Base-by-base conservation (phyloP, 495 filamentous ascomycete genomes). In the Neurospora africana region DNA sequence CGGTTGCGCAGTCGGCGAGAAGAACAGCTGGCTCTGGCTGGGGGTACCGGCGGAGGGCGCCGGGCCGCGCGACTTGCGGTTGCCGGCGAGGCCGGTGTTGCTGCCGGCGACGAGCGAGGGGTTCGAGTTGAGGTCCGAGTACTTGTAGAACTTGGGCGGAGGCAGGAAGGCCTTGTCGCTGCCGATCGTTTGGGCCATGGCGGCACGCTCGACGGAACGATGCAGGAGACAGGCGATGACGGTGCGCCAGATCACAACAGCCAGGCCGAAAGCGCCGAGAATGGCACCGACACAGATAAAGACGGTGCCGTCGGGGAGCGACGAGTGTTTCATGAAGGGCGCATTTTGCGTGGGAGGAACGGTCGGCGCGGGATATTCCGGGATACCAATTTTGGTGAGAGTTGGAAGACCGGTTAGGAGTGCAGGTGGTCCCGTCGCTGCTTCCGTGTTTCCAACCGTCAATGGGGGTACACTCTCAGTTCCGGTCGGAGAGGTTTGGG, bases 321-420 rank as follows among this genome's bases (percentile, higher is more conserved):
- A 91, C n/a, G 93, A 94, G 78, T 91, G 90, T 77, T 96, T 92
- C 94, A 99, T 97, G 79, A 93, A 99, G 36, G 96, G 95, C 30
- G 95, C 95, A 79, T 90, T 87, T 13, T 88, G 84, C 2, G 92
- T 97, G 13, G 93, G 90, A 5, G 95, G 95, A 43, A 97, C 89
- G 19, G 87, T 86, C 4, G 92, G 83, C 6, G 88, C 79, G 10
- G 91, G 89, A 74, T 88, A 88, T 13, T 83, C 84, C 65, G 82
- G 77, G 68, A 81, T 77, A 47, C 30, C 74, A 74, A 79, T 77
- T 37, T 78, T 83, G 6, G 85, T 79, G 73, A 88, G 79, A 38
- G 85, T 86, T 5, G 88, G 87, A 30, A 87, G 80, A 43, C 74
- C 79, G 13, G 78, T 79, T 33, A 80, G 75, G 7, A 72, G 69